Evolutionary conservation across 805 yeast species (phyloP), one percentile per base, ranked within the genome.

Genomic region (Grigorovia humatica): DNA sequence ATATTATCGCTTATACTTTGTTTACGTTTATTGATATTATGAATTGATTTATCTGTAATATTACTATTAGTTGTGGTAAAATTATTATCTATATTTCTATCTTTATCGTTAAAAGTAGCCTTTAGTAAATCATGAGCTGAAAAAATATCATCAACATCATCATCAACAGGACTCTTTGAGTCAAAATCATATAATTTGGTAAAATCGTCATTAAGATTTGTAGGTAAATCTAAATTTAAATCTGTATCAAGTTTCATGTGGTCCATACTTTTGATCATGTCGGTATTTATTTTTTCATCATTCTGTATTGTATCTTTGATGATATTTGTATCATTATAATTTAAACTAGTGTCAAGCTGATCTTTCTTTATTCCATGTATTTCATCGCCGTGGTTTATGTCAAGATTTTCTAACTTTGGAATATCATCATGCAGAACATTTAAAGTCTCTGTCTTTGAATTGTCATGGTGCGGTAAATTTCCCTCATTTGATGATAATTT

Each of bases 181-280:
- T 67, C 67, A 46, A 68, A 59, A 42, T 62, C 70, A 30, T 65
- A 51, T 15, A 68, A 52, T 50, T 63, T 66, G 15, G 67, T 62
- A 49, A 66, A 61, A 44, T 62, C 65, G 45, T 59, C 56, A 30
- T 62, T 66, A 11, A 64, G 49, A 20, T 57, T 54, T 23, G 57
- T 64, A 9, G 62, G 59, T 20, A 63, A 49, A 29, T 63, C 66
- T 43, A 62, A 41, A 18, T 59, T 58, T 50, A 60, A 32, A 2
- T 55, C 59, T 9, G 55, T 60, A 38, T 38, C 42, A 8, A 38
- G n/a, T n/a, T 38, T 38, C 15, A 38, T 15, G 2, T 38, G n/a
- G 17, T 15, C 17, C 12, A 38, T 38, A 32, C 15, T 9, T 32
- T 32, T 32, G 38, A 9, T 32, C 11, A 32, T 32, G 2, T 32